Conservation (phyloP, 306 rosid species). For the Rubus parviflorus region DNA sequence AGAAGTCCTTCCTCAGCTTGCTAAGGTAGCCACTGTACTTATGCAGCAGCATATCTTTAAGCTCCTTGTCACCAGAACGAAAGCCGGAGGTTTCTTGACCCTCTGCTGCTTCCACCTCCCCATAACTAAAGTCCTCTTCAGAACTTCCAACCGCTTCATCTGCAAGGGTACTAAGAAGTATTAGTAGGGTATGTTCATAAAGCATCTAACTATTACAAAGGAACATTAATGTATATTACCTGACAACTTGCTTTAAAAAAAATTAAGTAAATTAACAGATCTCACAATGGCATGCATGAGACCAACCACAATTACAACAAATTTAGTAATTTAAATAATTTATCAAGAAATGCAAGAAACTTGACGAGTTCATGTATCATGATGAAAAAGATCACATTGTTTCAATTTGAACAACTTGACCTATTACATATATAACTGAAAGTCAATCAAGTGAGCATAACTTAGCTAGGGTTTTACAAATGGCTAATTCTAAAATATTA, state of each 20-base stretch:
- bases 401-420: neutral
- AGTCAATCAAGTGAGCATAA: neutral
- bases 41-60: conserved; percentile 69
- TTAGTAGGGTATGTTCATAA: neutral
- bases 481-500: neutral
- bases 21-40: conserved; percentile 83
- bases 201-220: neutral
- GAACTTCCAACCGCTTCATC: conserved; percentile 21
- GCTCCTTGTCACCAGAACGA: conserved; percentile 40
- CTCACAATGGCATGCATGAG: neutral
- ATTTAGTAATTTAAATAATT: neutral
- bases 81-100: conserved; percentile 17
- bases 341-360: neutral
- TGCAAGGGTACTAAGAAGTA: neutral
- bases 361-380: neutral
- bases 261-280: neutral
- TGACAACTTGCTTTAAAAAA: neutral
- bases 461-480: neutral
- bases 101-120: conserved; percentile 44
- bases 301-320: neutral
- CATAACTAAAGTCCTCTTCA: conserved; percentile 43
- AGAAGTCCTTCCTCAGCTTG: conserved; percentile 65
- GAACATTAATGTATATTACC: too few relatives aligned
- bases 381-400: neutral
- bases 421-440: neutral